Evolutionary conservation across 768 basidiomycete genomes (phyloP).

Genomic region (Calvatia gigantea): DNA sequence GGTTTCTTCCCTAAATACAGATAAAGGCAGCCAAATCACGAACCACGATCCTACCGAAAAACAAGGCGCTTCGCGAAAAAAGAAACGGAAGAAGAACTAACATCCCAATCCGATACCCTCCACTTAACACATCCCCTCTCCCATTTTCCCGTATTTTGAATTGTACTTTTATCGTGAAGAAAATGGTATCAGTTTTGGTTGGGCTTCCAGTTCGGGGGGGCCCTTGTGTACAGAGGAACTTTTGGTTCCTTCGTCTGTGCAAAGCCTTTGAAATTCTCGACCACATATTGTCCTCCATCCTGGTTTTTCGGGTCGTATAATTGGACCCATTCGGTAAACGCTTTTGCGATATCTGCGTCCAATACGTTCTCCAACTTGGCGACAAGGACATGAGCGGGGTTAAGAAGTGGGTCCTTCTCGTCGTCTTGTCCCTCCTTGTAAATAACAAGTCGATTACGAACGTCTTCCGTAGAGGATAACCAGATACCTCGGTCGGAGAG

Average conservation of each 20-base stretch:
- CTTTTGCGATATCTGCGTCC: conserved; percentile 26
- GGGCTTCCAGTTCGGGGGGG: neutral
- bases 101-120: neutral
- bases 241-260: neutral
- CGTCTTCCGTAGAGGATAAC: conserved; percentile 34
- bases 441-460: conserved; percentile 29
- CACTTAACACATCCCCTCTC: neutral
- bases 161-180: neutral
- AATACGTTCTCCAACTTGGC: conserved; percentile 23
- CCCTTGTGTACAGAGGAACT: neutral
- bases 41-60: neutral
- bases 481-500: conserved; percentile 48
- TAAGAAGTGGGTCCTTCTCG: conserved; percentile 36
- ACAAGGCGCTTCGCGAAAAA: conserved; percentile 5
- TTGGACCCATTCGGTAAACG: conserved; percentile 42
- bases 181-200: neutral
- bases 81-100: conserved; percentile 3
- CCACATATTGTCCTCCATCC: neutral
- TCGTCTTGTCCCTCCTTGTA: conserved; percentile 40
- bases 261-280: neutral
- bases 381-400: conserved; percentile 43
- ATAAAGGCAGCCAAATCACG: neutral
- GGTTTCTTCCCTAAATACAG: neutral
- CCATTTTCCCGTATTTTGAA: neutral
- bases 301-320: neutral